Conservation (phyloP, 208 protist genomes). For the Trypanosoma vivax region DNA sequence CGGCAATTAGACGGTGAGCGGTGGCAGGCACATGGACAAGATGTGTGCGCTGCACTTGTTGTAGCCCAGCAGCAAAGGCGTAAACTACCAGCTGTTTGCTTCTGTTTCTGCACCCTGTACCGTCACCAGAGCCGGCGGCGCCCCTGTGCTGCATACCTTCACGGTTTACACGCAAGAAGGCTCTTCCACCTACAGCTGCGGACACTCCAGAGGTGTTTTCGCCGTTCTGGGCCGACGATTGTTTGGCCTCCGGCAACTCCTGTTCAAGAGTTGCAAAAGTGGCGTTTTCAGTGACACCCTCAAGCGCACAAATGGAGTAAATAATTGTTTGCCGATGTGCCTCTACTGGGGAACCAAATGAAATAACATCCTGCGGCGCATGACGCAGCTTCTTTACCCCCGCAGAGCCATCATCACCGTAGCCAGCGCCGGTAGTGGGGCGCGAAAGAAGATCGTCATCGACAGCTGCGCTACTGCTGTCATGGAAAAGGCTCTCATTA, state of each 20-base stretch:
- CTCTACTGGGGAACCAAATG: constrained; percentile 60
- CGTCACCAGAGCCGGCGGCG: neutral
- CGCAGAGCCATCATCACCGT: neutral
- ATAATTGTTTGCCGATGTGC: constrained; percentile 66
- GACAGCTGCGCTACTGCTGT: too few relatives aligned
- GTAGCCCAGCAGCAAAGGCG: constrained; percentile 96
- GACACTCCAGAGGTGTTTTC: constrained; percentile 5
- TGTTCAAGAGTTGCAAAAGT: constrained; percentile 75
- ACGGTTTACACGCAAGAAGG: constrained; percentile 16
- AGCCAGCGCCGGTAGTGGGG: neutral
- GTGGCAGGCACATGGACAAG: constrained; percentile 84
- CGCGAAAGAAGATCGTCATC: constrained; percentile 10
- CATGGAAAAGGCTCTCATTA: neutral
- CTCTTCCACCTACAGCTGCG: constrained; percentile 4
- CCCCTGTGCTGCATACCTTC: neutral
- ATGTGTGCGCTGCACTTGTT: constrained; percentile 97
- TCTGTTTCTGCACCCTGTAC: neutral
- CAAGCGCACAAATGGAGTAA: constrained; percentile 60
- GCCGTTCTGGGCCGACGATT: neutral
- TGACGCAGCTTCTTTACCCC: neutral
- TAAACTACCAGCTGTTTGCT: constrained; percentile 86
- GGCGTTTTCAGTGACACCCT: constrained; percentile 51
- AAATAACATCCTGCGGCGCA: constrained; percentile 33
- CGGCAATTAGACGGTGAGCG: constrained; percentile 85
- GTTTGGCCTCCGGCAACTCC: constrained; percentile 45